A percentile compares a stretch with the other conserved stretches of the same genome.
Evolutionary conservation across 345 rosid species (phyloP).

Genomic region (Cardamine chenopodiifolia): DNA sequence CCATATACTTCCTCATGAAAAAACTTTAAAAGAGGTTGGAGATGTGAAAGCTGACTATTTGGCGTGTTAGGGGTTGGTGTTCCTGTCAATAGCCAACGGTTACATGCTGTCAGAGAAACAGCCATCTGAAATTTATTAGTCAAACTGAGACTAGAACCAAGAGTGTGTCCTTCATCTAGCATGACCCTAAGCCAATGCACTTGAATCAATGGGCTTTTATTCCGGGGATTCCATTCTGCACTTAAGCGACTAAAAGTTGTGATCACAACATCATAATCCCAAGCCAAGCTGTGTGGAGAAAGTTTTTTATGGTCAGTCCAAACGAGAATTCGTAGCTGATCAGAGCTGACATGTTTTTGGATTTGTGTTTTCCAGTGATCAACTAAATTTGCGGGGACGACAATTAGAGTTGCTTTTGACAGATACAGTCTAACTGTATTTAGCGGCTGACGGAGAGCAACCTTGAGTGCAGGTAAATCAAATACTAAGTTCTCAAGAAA

Average conservation of each 20-base stretch:
- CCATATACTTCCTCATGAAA: conserved; percentile 95
- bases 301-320: conserved; percentile 69
- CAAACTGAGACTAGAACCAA: conserved; percentile 90
- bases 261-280: conserved; percentile 95
- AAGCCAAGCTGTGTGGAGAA: conserved; percentile 86
- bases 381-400: conserved; percentile 90
- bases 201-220: conserved; percentile 84
- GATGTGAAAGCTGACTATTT: conserved; percentile 78
- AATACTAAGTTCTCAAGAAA: conserved; percentile 73
- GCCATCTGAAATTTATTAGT: conserved; percentile 97
- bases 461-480: conserved; percentile 82
- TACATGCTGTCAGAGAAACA: conserved; percentile 74
- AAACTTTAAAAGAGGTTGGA: conserved; percentile 89
- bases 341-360: conserved; percentile 71
- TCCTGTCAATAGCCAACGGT: conserved; percentile 95
- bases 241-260: conserved; percentile 93
- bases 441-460: conserved; percentile 77
- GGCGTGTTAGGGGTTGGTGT: conserved; percentile 95
- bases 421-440: conserved; percentile 75
- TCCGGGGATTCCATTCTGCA: conserved; percentile 84
- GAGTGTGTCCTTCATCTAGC: conserved; percentile 98
- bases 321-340: conserved; percentile 72
- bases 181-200: conserved; percentile 97
- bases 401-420: conserved; percentile 86
- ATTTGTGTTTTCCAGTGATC: conserved; percentile 96